A percentile compares a stretch with the other conserved stretches of the same genome.
Conservation (phyloP, 2,329 filamentous ascomycete genomes). For the Aspergillaceae sp. region DNA sequence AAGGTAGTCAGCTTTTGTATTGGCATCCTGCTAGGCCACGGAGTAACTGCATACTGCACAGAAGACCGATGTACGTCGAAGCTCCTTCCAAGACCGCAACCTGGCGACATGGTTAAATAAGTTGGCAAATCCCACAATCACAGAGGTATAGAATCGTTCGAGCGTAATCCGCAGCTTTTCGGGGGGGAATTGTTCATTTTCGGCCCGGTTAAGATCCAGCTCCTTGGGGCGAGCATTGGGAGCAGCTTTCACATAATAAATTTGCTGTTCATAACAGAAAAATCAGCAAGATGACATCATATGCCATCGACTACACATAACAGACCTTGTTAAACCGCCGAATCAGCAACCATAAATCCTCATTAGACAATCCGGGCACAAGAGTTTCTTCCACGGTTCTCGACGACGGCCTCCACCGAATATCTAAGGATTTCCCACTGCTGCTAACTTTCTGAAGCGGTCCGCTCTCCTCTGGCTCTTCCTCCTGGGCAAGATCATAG, state of each 20-base stretch:
- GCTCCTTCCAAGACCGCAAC: slow-evolving; percentile 71
- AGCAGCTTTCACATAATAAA: slow-evolving; percentile 63
- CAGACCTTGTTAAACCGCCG: slow-evolving; percentile 64
- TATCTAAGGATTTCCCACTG: background rate
- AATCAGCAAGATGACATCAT: background rate
- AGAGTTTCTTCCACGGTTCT: slow-evolving; percentile 34
- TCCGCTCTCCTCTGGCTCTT: background rate
- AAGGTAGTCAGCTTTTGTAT: background rate
- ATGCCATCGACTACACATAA: background rate
- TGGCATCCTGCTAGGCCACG: background rate
- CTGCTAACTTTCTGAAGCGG: background rate
- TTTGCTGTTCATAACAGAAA: slow-evolving; percentile 39
- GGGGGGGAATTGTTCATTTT: slow-evolving; percentile 76
- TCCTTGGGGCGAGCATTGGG: slow-evolving; percentile 53
- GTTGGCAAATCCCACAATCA: slow-evolving; percentile 58
- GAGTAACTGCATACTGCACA: slow-evolving; percentile 38
- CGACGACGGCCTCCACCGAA: background rate
- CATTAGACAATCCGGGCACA: slow-evolving; percentile 60
- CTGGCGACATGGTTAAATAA: slow-evolving; percentile 66
- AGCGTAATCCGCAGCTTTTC: slow-evolving; percentile 72
- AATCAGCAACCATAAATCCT: slow-evolving; percentile 64
- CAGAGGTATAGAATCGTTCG: slow-evolving; percentile 73
- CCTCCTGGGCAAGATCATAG: background rate
- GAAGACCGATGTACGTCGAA: slow-evolving; percentile 58
- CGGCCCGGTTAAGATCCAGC: slow-evolving; percentile 70